Evolutionary conservation across 2,329 filamentous ascomycete genomes (phyloP), one percentile per base, ranked within the genome.

Genomic region (Talaromyces sp.): DNA sequence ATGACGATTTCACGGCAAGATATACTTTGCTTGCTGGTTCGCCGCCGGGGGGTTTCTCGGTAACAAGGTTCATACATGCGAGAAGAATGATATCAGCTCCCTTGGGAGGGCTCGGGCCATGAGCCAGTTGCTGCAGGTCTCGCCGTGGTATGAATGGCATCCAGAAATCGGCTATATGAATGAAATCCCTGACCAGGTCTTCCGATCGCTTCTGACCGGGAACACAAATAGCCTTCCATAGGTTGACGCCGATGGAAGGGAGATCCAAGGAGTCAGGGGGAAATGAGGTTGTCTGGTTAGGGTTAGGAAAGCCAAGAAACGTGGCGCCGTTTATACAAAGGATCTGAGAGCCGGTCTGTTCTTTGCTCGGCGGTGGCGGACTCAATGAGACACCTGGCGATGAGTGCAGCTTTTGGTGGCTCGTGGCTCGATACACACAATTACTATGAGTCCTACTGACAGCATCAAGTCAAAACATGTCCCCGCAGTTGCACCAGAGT

Each of bases 401-500:
- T 22, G n/a, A 45, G 43, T 22, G 43, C 43, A 19, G n/a, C 43
- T 45, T 45, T 45, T 45, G 43, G 43, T 45, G 43, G 43, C 43
- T 45, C 43, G 43, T 7, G 43, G 43, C 43, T 45, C 43, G 43
- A 45, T 45, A 45, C 3, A 45, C 43, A 22, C 43, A 45, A 22
- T 9, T 22, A 45, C n/a, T 45, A 45, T 45, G 43, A 11, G 43
- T 45, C 43, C 43, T 45, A 22, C n/a, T 45, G n/a, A 45, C n/a
- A 45, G 43, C 43, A n/a, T 31, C 27, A 31, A 31, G 7, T 45
- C 43, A 45, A 45, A 45, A 45, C 11, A 45, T 45, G n/a, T 45
- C 2, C n/a, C 22, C n/a, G 43, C 43, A 45, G 43, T 45, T 22
- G 8, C n/a, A 22, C 3, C 43, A 45, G 43, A 22, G 9, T 73